Base-by-base conservation (phyloP, 2,329 filamentous ascomycete genomes). In the Alternaria consortialis region DNA sequence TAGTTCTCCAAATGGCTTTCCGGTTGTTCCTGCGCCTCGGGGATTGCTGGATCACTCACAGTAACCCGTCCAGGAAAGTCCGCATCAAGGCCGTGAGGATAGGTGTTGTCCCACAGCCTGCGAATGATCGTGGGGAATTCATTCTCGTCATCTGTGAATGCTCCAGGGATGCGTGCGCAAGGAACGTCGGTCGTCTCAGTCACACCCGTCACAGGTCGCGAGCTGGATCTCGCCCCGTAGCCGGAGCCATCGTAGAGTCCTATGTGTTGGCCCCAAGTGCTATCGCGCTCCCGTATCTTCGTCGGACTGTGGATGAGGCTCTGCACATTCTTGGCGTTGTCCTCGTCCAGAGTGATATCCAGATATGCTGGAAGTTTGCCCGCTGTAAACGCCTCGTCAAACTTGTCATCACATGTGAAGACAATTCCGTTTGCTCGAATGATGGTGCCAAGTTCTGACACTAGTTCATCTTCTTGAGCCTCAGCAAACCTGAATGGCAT, bases 231-330 rank as follows among this genome's bases (percentile, higher is more conserved):
- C 13, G 62, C 56, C 6, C 67, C 72, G 40, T 73, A 76, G 27
- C 70, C 71, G 32, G 65, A 65, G 7, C 71, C 71, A 20, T 74
- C 68, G 57, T 73, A 74, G 29, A 71, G 56, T 25, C 68, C 47
- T 15, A 44, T 31, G 34, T 52, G 62, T 27, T 47, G 27, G 53
- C 60, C 39, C 53, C 51, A 56, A 8, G 47, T 40, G 25, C 42
- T 56, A 11, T 53, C 48, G 29, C 48, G 58, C 48, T 50, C 58
- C 29, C 25, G 27, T 36, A 23, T 13, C 13, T 53, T 34, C 23
- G 20, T 37, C 32, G 29, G 27, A 11, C 39, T 54, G 50, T 25
- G 23, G 25, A 48, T 15, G 27, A 29, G 36, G 34, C 42, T 55
- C 34, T 48, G 34, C 37, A 29, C 17, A 40, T 23, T n/a, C 20